These are phyloP conservation scores for Quercus agrifolia DNA, from an alignment of 306 rosid species.

Conservation along the genomic window DNA sequence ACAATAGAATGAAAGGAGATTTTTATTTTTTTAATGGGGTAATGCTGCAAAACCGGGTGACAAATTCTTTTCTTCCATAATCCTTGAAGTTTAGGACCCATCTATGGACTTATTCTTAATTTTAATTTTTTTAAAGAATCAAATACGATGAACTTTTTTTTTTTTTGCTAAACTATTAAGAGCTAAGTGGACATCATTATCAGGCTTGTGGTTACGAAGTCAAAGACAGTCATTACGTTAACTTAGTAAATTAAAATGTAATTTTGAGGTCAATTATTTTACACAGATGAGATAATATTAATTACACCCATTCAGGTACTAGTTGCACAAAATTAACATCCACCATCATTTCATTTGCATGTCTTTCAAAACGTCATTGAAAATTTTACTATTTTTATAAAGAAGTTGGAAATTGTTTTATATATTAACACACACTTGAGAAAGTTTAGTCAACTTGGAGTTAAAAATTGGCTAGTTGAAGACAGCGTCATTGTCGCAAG, in stretches of 20 bases:
- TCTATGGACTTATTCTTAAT: too few species aligned
- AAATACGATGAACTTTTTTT: too few species aligned
- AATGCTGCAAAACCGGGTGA: too few species aligned
- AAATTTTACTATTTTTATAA: neutral
- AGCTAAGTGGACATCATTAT: neutral
- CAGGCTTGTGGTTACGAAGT: neutral
- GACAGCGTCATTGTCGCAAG: neutral
- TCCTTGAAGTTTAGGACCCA: too few species aligned
- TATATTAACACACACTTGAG: neutral
- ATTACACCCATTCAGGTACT: neutral
- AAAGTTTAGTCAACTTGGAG: neutral
- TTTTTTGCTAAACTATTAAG: neutral
- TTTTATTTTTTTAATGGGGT: too few species aligned
- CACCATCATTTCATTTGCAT: neutral
- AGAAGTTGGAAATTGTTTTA: neutral
- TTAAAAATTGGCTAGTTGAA: neutral
- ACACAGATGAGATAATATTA: neutral
- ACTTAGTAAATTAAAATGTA: neutral
- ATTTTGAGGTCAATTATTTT: neutral
- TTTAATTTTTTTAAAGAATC: too few species aligned
- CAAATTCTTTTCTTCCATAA: too few species aligned
- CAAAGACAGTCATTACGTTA: neutral
- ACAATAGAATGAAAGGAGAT: too few species aligned
- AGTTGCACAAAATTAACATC: neutral
- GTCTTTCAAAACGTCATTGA: neutral